Conservation (phyloP, 2,329 filamentous ascomycete species). For the Arthrinium puccinioides region DNA sequence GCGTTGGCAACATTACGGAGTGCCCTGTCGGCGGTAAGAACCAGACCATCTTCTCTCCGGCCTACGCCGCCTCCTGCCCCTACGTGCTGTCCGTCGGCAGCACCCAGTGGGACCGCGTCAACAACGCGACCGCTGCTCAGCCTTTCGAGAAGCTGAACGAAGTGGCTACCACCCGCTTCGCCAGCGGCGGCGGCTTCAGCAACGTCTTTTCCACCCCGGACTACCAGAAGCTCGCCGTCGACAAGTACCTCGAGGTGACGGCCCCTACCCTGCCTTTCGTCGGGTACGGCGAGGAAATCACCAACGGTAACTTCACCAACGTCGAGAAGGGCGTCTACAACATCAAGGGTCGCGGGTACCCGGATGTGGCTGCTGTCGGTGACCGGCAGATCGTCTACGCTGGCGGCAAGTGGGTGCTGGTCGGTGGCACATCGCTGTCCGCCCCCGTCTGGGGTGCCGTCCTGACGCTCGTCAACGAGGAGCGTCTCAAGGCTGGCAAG, state of each 20-base stretch:
- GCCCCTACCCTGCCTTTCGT: constrained; percentile 17
- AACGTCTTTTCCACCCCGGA: constrained; percentile 34
- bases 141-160: constrained; percentile 14
- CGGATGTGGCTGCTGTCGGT: constrained; percentile 53
- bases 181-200: constrained; percentile 45
- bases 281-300: constrained; percentile 12
- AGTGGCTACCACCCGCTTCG: constrained; percentile 21
- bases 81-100: constrained; percentile 53
- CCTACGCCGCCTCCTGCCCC: constrained; percentile 48
- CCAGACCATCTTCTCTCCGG: constrained; percentile 41
- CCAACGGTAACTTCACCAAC: constrained; percentile 24
- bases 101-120: constrained; percentile 45
- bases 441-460: constrained; percentile 56
- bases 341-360: constrained; percentile 46
- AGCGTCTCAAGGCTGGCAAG: constrained; percentile 46
- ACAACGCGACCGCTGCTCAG: constrained; percentile 18
- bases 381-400: constrained; percentile 21
- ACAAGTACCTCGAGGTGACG: constrained; percentile 29
- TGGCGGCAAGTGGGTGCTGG: constrained; percentile 22
- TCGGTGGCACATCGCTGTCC: constrained; percentile 42
- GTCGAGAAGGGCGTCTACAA: constrained; percentile 38
- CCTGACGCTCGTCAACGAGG: constrained; percentile 58
- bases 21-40: constrained; percentile 50
- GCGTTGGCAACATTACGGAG: constrained; percentile 14
- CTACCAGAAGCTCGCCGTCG: constrained; percentile 39